Evolutionary conservation across 73 alveolate genomes (phyloP).

Genomic region (Diophrys appendiculata): DNA sequence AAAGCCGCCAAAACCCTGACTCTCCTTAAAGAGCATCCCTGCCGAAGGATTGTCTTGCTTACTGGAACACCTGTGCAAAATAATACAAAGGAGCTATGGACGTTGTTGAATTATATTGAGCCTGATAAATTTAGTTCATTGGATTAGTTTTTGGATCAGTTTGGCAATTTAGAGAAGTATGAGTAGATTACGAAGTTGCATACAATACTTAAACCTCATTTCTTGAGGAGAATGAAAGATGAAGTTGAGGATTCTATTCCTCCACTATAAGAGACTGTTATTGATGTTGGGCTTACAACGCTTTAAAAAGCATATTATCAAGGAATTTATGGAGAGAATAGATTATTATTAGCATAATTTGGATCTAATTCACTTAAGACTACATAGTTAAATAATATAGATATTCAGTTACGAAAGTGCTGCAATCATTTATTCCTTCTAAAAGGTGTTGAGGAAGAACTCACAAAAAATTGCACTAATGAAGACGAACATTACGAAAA

Average conservation of each 20-base stretch:
- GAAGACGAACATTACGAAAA: slow-evolving; percentile 65
- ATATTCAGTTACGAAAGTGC: slow-evolving; percentile 91
- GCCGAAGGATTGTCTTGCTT: slow-evolving; percentile 87
- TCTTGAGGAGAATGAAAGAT: slow-evolving; percentile 96
- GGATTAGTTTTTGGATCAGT: slow-evolving; percentile 55
- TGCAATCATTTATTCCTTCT: slow-evolving; percentile 95
- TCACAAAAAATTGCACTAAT: slow-evolving; percentile 57
- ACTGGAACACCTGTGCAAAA: slow-evolving; percentile 98
- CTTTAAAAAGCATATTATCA: slow-evolving; percentile 81
- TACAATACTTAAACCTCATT: slow-evolving; percentile 84
- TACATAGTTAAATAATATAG: slow-evolving; percentile 78
- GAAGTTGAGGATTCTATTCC: slow-evolving; percentile 95
- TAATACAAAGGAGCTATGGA: slow-evolving; percentile 97
- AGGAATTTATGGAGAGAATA: slow-evolving; percentile 88
- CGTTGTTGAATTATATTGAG: slow-evolving; percentile 94
- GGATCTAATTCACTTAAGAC: slow-evolving; percentile 72
- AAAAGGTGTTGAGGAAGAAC: slow-evolving; percentile 84
- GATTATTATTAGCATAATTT: slow-evolving; percentile 67
- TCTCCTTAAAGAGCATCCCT: slow-evolving; percentile 86
- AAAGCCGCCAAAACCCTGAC: slow-evolving; percentile 83
- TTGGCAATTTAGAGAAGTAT: slow-evolving; percentile 77
- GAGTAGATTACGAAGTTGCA: slow-evolving; percentile 79
- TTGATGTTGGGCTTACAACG: slow-evolving; percentile 90
- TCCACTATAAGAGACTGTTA: slow-evolving; percentile 93
- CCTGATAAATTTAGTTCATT: slow-evolving; percentile 75